These are phyloP conservation scores for Eremochloa ophiuroides DNA, from an alignment of 176 grass and related monocot species.

Conservation along the genomic window DNA sequence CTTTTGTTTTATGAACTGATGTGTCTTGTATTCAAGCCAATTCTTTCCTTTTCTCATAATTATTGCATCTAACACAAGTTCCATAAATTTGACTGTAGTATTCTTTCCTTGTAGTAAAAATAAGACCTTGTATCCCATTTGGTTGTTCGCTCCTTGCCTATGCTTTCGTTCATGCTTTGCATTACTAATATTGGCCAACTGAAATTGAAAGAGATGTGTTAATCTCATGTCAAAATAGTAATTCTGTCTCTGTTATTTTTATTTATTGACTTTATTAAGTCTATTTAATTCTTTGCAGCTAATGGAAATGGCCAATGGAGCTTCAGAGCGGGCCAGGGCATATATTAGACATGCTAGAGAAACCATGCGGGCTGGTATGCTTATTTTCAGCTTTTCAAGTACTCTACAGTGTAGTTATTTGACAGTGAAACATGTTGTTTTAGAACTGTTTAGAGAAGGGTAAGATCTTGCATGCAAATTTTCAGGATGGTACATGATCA, in stretches of 20 bases:
- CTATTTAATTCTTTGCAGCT: conserved; percentile 55
- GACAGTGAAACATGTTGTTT: background rate
- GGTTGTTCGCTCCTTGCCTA: background rate
- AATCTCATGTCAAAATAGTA: conserved; percentile 3
- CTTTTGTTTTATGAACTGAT: background rate
- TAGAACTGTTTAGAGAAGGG: background rate
- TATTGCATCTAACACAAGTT: conserved; percentile 3
- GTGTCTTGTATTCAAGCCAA: background rate
- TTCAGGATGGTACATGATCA: background rate
- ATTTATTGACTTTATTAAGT: background rate
- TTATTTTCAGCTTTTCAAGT: conserved; percentile 3
- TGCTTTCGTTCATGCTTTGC: conserved; percentile 7
- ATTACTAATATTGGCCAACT: background rate
- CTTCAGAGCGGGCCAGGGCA: conserved; percentile 68
- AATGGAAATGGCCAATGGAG: conserved; percentile 56
- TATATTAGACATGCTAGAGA: conserved; percentile 76
- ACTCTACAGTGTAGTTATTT: background rate
- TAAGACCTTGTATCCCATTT: background rate
- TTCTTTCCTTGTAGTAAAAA: background rate
- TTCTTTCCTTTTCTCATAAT: conserved; percentile 11
- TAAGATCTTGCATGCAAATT: background rate
- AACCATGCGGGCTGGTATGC: conserved; percentile 52
- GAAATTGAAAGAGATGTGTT: background rate
- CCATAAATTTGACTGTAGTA: background rate
- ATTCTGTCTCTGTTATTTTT: conserved; percentile 3